Percentiles rank a stretch among this genome's conserved stretches.
phyloP scores from a whole-genome alignment of 2,329 filamentous ascomycete genomes.

The Botrytis sinoallii region DNA sequence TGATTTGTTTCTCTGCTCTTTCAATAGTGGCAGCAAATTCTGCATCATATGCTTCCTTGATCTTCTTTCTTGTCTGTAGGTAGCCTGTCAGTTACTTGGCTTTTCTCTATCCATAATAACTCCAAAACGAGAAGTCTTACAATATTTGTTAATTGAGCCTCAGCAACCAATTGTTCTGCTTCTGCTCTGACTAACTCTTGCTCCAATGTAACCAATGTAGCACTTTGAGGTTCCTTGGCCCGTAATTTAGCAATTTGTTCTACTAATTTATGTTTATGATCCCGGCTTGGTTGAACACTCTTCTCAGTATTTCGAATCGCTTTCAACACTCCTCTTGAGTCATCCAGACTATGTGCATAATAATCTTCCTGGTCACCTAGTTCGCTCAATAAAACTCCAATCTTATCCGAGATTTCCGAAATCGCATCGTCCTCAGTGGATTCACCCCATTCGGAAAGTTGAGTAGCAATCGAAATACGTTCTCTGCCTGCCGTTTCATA shows the following conservation, averaged over 20 bases:
- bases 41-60: constrained; percentile 89
- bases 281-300: constrained; percentile 88
- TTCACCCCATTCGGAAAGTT: constrained; percentile 96
- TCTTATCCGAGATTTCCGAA: constrained; percentile 90
- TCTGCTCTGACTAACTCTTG: constrained; percentile 96
- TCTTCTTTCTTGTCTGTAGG: constrained; percentile 80
- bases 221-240: constrained; percentile 83
- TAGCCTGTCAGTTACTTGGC: constrained; percentile 12
- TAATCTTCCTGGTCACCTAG: constrained; percentile 90
- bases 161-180: constrained; percentile 91
- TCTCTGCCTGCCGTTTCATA: constrained; percentile 84
- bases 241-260: constrained; percentile 93
- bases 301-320: constrained; percentile 92
- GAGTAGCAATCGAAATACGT: constrained; percentile 77
- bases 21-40: constrained; percentile 92
- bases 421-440: constrained; percentile 82
- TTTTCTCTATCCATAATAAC: not conserved
- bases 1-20: constrained; percentile 93
- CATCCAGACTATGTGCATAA: constrained; percentile 84
- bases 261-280: constrained; percentile 80
- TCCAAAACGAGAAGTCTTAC: constrained; percentile 50
- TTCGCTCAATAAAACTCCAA: constrained; percentile 88
- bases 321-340: constrained; percentile 79
- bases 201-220: constrained; percentile 79
- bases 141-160: constrained; percentile 93